A percentile compares a stretch with the other conserved stretches of the same genome.
Conservation (phyloP, 108 stramenopile species). For the Cyclotella choctawhatcheeana region DNA sequence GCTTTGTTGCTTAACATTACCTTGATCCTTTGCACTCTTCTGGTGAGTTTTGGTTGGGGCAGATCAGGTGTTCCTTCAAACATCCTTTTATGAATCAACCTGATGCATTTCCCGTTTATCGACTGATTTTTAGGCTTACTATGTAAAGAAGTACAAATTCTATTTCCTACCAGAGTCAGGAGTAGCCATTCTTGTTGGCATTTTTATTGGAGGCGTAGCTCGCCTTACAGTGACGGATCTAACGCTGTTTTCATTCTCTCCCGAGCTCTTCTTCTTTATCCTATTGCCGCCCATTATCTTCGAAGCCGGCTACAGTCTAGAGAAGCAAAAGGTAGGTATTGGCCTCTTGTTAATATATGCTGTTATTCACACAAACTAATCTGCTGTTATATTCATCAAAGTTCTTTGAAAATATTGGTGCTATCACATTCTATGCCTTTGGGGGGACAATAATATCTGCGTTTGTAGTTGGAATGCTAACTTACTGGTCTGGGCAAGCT, state of each 20-base stretch:
- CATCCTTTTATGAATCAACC: too few species aligned
- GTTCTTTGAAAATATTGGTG: conserved; percentile 95
- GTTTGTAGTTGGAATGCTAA: conserved; percentile 91
- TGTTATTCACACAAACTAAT: too few species aligned
- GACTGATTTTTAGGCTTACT: conserved; percentile 54
- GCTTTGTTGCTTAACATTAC: conserved; percentile 75
- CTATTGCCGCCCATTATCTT: conserved; percentile 98
- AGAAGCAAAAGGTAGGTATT: too few species aligned
- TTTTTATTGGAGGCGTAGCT: conserved; percentile 79
- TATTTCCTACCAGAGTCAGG: conserved; percentile 83
- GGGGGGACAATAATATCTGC: conserved; percentile 94
- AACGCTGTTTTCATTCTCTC: conserved; percentile 78
- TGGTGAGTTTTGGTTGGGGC: conserved; percentile 28
- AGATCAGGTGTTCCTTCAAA: too few species aligned
- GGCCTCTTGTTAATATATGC: too few species aligned
- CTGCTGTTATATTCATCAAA: too few species aligned
- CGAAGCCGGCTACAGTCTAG: conserved; percentile 95
- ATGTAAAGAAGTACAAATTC: conserved; percentile 70
- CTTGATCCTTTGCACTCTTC: conserved; percentile 76
- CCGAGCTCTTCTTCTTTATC: conserved; percentile 96
- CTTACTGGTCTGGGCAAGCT: conserved; percentile 70
- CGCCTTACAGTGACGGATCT: conserved; percentile 67
- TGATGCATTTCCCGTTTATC: too few species aligned
- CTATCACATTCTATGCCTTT: conserved; percentile 93
- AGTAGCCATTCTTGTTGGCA: conserved; percentile 80